A percentile compares a stretch with the other conserved stretches of the same genome.
Conservation (phyloP, 371 early-diverging fungal species). For the Mortierella sp. region DNA sequence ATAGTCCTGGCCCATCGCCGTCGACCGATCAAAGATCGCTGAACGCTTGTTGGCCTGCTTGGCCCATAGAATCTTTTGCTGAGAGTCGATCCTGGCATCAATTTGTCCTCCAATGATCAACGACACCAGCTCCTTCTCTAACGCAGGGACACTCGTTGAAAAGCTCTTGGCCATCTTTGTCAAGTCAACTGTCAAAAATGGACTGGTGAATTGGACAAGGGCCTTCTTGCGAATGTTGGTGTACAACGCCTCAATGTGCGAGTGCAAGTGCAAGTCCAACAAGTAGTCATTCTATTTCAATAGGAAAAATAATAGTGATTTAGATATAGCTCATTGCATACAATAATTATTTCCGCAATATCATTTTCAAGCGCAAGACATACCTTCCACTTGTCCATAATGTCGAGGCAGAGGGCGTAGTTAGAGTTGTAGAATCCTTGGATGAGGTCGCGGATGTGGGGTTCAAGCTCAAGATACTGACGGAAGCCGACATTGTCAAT, state of each 20-base stretch:
- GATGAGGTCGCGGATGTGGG: conserved; percentile 80
- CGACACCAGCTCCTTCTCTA: conserved; percentile 80
- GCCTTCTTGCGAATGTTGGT: conserved; percentile 83
- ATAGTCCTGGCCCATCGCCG: conserved; percentile 74
- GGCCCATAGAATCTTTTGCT: conserved; percentile 81
- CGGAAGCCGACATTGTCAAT: conserved; percentile 83
- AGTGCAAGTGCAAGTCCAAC: conserved; percentile 82
- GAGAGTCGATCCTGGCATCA: conserved; percentile 86
- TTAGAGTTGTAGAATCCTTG: conserved; percentile 83
- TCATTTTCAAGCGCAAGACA: background rate
- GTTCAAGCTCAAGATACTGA: conserved; percentile 85
- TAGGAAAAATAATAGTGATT: background rate
- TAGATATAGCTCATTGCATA: background rate
- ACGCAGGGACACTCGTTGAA: conserved; percentile 64
- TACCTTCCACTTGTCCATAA: conserved; percentile 71
- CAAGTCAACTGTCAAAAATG: conserved; percentile 86
- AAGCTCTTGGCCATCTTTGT: conserved; percentile 85
- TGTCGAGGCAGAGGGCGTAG: conserved; percentile 77
- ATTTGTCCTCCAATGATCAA: conserved; percentile 79
- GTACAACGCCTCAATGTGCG: conserved; percentile 76
- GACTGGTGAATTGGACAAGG: conserved; percentile 85
- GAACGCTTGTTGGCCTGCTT: conserved; percentile 76
- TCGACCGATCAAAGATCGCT: conserved; percentile 72
- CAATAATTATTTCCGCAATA: background rate
- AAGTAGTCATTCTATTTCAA: conserved; percentile 68